A percentile compares a stretch with the other conserved stretches of the same genome.
These are phyloP conservation scores for Diutina pseudorugosa DNA, from an alignment of 1,139 yeast genomes.

Conservation along the genomic window DNA sequence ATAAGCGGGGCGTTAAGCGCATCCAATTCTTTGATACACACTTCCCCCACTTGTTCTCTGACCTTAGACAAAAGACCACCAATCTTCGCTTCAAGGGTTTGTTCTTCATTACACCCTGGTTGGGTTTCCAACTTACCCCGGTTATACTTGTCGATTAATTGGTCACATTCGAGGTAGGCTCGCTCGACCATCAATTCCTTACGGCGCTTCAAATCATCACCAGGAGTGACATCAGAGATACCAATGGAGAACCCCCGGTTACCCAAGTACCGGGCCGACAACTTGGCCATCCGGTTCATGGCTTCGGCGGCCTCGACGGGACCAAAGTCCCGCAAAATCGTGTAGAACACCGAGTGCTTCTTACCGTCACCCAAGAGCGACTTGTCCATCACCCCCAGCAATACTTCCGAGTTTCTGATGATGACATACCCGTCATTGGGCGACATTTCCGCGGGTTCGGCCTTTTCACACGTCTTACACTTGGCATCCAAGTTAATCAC, in stretches of 20 bases:
- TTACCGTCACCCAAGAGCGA: conserved; percentile 96
- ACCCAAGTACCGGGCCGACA: conserved; percentile 91
- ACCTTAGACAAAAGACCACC: conserved; percentile 94
- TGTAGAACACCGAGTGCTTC: conserved; percentile 91
- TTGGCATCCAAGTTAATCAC: conserved; percentile 89
- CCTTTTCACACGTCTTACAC: conserved; percentile 66
- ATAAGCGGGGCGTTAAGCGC: conserved; percentile 90
- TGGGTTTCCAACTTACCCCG: conserved; percentile 91
- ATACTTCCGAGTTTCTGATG: conserved; percentile 78
- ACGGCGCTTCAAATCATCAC: conserved; percentile 55
- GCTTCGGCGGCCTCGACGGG: conserved; percentile 91
- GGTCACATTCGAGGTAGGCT: conserved; percentile 89
- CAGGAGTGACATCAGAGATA: conserved; percentile 95
- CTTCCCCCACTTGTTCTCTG: conserved; percentile 98
- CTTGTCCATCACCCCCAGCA: conserved; percentile 96
- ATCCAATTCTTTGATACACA: conserved; percentile 85
- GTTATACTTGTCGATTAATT: conserved; percentile 66
- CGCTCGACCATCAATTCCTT: conserved; percentile 85
- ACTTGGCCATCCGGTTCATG: conserved; percentile 97
- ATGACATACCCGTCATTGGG: conserved; percentile 93
- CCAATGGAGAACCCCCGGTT: conserved; percentile 96
- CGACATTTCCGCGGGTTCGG: conserved; percentile 84
- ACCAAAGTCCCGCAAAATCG: conserved; percentile 89
- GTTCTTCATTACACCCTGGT: conserved; percentile 98
- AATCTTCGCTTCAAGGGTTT: conserved; percentile 93